Percentiles rank a stretch among this genome's conserved stretches.
phyloP scores from a whole-genome alignment of 1,284 basidiomycete genomes.

The Hymenochaete sp. region DNA sequence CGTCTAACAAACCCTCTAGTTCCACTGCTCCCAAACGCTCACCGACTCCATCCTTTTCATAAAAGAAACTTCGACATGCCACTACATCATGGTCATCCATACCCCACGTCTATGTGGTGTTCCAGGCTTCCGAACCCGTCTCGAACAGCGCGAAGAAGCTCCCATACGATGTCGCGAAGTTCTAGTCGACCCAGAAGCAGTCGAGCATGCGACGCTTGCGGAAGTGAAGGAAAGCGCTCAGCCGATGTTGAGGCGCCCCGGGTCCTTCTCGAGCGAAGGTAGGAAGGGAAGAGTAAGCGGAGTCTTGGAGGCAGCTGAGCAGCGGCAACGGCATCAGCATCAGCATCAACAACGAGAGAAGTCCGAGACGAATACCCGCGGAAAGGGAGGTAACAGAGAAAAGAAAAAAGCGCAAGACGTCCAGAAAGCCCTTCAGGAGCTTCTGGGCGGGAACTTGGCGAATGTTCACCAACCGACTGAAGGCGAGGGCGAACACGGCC shows the following conservation, averaged over 20 bases:
- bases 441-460: constrained; percentile 2
- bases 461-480: not conserved
- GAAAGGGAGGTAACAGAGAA: constrained; percentile 19
- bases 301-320: too few relatives aligned
- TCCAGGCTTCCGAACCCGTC: constrained; percentile 77
- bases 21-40: constrained; percentile 91
- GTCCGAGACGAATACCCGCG: too few relatives aligned
- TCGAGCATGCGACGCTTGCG: too few relatives aligned
- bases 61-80: constrained; percentile 85
- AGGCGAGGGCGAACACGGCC: constrained; percentile 17
- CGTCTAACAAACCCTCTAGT: constrained; percentile 39
- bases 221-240: constrained; percentile 36
- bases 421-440: constrained; percentile 11
- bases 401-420: constrained; percentile 23
- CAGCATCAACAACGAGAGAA: too few relatives aligned
- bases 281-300: too few relatives aligned
- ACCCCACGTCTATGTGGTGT: constrained; percentile 87
- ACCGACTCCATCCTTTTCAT: constrained; percentile 81
- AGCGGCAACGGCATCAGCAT: too few relatives aligned
- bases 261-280: constrained; percentile 31
- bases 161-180: constrained; percentile 70
- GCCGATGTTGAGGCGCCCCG: constrained; percentile 35
- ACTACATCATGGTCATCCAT: constrained; percentile 87
- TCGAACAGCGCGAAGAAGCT: constrained; percentile 56
- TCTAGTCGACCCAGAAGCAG: constrained; percentile 32